Conservation (phyloP, 139 green algal genomes). For the Chlorella sp. region DNA sequence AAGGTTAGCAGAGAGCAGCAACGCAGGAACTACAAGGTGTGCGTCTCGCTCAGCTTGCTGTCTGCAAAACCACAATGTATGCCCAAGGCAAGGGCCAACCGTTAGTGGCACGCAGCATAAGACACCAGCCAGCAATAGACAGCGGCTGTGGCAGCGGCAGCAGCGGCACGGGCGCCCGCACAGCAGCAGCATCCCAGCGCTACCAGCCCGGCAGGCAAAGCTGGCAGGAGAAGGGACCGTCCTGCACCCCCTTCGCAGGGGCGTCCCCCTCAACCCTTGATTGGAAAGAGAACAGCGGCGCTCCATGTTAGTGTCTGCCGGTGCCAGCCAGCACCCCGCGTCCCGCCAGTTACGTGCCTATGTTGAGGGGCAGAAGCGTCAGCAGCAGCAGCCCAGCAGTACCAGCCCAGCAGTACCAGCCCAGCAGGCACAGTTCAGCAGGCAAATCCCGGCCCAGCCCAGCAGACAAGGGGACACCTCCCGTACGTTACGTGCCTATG, state of each 20-base stretch:
- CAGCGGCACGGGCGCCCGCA: background rate
- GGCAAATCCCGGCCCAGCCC: background rate
- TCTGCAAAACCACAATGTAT: background rate
- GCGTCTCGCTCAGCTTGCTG: background rate
- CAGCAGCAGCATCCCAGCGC: background rate
- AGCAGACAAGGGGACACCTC: background rate
- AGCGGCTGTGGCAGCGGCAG: background rate
- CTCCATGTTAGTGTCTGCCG: too few species aligned
- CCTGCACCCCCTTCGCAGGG: too few species aligned
- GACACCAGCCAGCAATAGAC: too few species aligned
- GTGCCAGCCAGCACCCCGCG: too few species aligned
- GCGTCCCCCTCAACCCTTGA: too few species aligned
- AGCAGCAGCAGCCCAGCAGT: background rate
- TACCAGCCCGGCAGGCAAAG: background rate
- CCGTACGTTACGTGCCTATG: conserved; percentile 42
- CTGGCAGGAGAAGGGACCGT: too few species aligned
- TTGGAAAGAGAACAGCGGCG: too few species aligned
- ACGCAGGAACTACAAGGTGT: background rate
- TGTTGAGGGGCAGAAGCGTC: too few species aligned
- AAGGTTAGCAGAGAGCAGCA: background rate
- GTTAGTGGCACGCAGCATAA: background rate
- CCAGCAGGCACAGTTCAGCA: too few species aligned
- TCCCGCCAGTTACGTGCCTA: too few species aligned
- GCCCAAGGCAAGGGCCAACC: background rate
- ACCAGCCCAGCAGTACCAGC: background rate